phyloP scores from a whole-genome alignment of 2,329 filamentous ascomycete genomes.

The Amphichorda felina region DNA sequence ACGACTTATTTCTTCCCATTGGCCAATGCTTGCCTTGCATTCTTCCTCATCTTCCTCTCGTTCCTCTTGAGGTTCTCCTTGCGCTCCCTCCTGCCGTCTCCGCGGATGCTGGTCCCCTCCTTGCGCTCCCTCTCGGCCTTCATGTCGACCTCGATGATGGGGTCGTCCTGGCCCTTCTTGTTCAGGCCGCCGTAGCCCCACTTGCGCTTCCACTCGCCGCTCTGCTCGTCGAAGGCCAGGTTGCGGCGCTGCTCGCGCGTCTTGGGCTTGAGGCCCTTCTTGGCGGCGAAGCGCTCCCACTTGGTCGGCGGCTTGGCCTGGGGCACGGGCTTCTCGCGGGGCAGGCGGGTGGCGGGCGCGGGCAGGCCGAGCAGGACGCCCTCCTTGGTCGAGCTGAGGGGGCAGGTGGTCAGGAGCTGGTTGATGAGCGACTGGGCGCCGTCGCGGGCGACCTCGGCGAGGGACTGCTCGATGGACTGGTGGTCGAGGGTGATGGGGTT shows the following conservation, averaged over 20 bases:
- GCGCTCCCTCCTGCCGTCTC: conserved; percentile 51
- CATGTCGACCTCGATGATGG: conserved; percentile 86
- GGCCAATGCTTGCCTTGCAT: conserved; percentile 36
- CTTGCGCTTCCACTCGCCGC: conserved; percentile 80
- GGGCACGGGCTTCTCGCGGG: conserved; percentile 87
- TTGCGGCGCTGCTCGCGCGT: conserved; percentile 63
- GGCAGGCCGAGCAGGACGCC: conserved; percentile 76
- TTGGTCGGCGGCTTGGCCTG: conserved; percentile 73
- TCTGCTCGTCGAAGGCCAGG: conserved; percentile 73
- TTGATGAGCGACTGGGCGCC: conserved; percentile 88
- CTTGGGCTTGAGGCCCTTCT: conserved; percentile 93
- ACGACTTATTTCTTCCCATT: conserved; percentile 4
- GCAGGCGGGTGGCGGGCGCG: conserved; percentile 54
- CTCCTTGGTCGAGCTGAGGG: conserved; percentile 55
- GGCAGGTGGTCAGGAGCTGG: conserved; percentile 82
- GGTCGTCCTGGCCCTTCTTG: conserved; percentile 71
- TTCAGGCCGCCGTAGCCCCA: conserved; percentile 93
- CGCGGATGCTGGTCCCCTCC: conserved; percentile 48
- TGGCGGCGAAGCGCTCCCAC: conserved; percentile 92
- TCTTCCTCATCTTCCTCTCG: conserved; percentile 57
- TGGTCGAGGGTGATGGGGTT: conserved; percentile 60
- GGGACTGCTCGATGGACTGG: conserved; percentile 48
- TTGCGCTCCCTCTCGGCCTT: conserved; percentile 53
- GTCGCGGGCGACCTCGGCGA: conserved; percentile 69
- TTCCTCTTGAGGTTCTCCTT: conserved; percentile 61